Evolutionary conservation across 306 rosid species (phyloP), one percentile per base, ranked within the genome.

Genomic region (Cucumis cinereus): DNA sequence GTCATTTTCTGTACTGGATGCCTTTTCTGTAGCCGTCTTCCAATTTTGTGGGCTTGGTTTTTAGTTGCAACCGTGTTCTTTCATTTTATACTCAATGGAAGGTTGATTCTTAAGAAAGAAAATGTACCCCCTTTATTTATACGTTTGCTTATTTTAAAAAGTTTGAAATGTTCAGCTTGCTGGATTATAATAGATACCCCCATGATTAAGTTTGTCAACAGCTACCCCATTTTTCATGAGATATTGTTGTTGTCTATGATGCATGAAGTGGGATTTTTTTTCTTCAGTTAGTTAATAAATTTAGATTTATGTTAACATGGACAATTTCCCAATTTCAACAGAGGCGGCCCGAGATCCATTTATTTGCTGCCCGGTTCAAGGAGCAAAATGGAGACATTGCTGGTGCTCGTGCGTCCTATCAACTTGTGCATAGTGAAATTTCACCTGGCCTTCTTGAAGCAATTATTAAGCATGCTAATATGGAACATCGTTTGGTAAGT

Each of bases 401-500:
- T 70, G 97, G 97, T 83, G 96, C 99, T 75, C 92, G 90, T 77
- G 97, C 90, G 49, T 91, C 98, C 4, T 95, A 95, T 87, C 92
- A 95, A 79, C 96, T 92, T 77, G 96, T 95, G 75, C 92, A 95
- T 74, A 74, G 89, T 76, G 99, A 95, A 89, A 92, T 86, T 74
- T 86, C 99, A 70, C 98, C 99, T 40, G 99, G 98, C 61, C 98
- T 95, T 77, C 92, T 95, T 59, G 99, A 95, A 89, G 99, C 99
- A 60, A 95, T 95, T 63, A 89, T 92, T 56, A 90, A 81, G 80
- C 99, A 95, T 70, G 96, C 97, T 76, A 95, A 90, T 81, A 90
- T 95, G 98, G 99, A 95, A 85, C 74, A 84, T 56, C 90, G 99
- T 55, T 74, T 92, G 99, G 99, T 92, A 86, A 77, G 97, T 20